Evolutionary conservation across 2,329 filamentous ascomycete species (phyloP).

Genomic region (Phyllosticta citriasiana): DNA sequence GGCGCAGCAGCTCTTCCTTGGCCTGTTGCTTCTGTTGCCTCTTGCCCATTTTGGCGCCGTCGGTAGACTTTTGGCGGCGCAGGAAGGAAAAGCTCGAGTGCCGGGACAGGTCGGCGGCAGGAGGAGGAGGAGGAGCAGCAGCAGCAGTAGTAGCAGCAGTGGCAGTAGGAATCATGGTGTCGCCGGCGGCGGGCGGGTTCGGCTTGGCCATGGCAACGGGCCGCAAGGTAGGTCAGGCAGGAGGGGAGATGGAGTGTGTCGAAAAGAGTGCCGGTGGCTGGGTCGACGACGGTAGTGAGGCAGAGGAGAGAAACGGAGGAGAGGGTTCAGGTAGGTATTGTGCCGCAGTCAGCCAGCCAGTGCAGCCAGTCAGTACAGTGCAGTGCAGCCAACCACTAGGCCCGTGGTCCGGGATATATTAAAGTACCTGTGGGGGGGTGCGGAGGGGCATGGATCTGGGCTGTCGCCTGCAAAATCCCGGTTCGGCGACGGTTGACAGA

Average conservation of each 20-base stretch:
- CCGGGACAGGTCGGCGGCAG: constrained; percentile 1
- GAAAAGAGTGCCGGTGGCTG: not conserved
- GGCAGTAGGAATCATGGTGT: not conserved
- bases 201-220: not conserved
- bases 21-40: constrained; percentile 36
- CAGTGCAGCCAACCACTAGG: not conserved
- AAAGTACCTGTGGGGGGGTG: not conserved
- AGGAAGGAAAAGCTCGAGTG: constrained; percentile 28
- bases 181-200: not conserved
- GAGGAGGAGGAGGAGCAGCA: not conserved
- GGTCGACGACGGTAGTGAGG: not conserved
- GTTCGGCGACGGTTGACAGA: too few species aligned
- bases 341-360: too few species aligned
- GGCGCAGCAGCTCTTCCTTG: constrained; percentile 44
- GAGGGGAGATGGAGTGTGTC: too few species aligned
- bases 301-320: not conserved
- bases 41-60: constrained; percentile 41
- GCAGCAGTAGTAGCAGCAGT: not conserved
- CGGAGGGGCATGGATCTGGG: not conserved
- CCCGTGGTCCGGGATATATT: not conserved
- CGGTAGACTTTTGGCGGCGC: constrained; percentile 26
- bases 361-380: too few species aligned
- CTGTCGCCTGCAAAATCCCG: not conserved
- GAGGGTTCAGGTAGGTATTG: too few species aligned
- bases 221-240: not conserved